Evolutionary conservation across 2,329 filamentous ascomycete species (phyloP), one percentile per base, ranked within the genome.

Genomic region (Dendryphion nanum): DNA sequence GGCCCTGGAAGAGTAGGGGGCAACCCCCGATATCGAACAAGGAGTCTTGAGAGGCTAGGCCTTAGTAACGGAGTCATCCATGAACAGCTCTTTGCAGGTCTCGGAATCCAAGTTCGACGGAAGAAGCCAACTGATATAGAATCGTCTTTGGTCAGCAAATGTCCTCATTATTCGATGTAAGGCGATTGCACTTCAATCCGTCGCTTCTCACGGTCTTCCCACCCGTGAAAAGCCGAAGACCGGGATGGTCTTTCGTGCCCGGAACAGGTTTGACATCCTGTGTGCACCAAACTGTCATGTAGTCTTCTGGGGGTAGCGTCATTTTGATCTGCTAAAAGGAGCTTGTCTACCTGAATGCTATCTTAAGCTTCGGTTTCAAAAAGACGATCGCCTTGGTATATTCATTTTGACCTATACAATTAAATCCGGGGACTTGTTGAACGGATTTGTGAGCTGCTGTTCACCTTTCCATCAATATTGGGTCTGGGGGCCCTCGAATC

Each of bases 51-150:
- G 51, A 60, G 55, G 48, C 40, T 50, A 42, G 51, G 35, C 42
- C 50, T 50, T 50, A 44, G 50, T 31, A 40, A 48, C 49, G 51
- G 37, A 46, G 40, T 36, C 44, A 38, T 47, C 42, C 51, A 40
- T 35, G n/a, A n/a, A n/a, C n/a, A n/a, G n/a, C n/a, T n/a, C n/a
- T n/a, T n/a, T n/a, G n/a, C n/a, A n/a, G n/a, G n/a, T 55, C 55
- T 45, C 39, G 33, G 46, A 50, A 37, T 49, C 45, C 45, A 12
- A 52, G 29, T 33, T 40, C 17, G 42, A 45, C 47, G 55, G 41
- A 57, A 63, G 57, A 60, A 57, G 60, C 53, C 60, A 57, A 57
- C 56, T 53, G 59, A 57, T 40, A 55, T 60, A 41, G 50, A 51
- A 43, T 33, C 35, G 45, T 40, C 38, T 35, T 50, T 20, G 23